phyloP scores from a whole-genome alignment of 176 grass and related monocot species.

The Aegilops tauschii region DNA sequence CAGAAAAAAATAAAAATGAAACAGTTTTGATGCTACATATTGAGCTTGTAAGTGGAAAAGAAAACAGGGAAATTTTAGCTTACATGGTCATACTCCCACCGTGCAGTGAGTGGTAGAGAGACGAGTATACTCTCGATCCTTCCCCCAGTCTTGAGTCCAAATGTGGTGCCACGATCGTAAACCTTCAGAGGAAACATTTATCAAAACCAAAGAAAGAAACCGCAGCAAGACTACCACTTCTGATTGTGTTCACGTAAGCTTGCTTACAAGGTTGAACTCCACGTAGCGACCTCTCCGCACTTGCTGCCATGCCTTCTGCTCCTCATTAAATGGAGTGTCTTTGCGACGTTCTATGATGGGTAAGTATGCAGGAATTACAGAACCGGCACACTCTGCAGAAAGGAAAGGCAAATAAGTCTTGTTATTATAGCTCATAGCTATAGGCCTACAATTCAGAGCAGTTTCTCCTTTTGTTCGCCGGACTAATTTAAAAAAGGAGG shows the following conservation, averaged over 20 bases:
- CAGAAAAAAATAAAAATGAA: no score
- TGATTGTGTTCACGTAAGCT: background rate
- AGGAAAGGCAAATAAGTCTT: background rate
- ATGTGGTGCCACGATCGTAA: constrained; percentile 95
- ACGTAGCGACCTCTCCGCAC: constrained; percentile 90
- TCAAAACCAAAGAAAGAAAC: background rate
- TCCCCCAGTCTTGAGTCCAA: constrained; percentile 93
- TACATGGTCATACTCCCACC: constrained; percentile 98
- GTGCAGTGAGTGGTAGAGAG: constrained; percentile 78
- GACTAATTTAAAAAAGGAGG: background rate
- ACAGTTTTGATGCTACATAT: background rate
- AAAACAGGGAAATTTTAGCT: constrained; percentile 13
- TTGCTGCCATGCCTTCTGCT: constrained; percentile 96
- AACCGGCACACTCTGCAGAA: constrained; percentile 74
- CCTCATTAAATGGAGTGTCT: constrained; percentile 81
- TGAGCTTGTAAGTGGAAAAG: background rate
- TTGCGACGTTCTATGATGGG: constrained; percentile 87
- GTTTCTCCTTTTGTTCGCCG: no score
- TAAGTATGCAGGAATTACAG: constrained; percentile 88
- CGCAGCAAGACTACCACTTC: background rate
- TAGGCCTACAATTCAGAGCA: background rate
- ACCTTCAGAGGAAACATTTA: constrained; percentile 47
- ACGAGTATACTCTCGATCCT: constrained; percentile 98
- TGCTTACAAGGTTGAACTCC: constrained; percentile 94
- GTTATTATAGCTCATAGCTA: background rate